These are phyloP conservation scores for Erigeron philadelphicus DNA, from an alignment of 140 eudicot species.

Conservation along the genomic window DNA sequence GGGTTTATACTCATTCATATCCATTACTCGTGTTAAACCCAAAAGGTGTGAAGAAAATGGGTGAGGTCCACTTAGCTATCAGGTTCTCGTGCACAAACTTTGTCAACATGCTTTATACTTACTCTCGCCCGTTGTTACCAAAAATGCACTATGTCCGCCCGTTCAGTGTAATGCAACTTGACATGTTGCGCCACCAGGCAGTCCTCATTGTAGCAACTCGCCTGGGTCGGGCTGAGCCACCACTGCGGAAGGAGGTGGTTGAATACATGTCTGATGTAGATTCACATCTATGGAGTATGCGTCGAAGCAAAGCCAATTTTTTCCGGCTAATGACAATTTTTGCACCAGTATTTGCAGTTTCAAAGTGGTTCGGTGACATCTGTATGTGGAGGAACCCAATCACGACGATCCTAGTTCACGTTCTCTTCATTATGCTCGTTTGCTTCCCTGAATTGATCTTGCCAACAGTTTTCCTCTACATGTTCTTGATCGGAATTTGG, in stretches of 20 bases:
- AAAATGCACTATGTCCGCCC: conserved; percentile 87
- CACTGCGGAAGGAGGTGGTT: conserved; percentile 73
- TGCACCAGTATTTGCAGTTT: conserved; percentile 58
- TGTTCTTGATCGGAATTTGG: conserved; percentile 87
- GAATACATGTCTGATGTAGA: conserved; percentile 93
- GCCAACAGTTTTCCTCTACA: conserved; percentile 77
- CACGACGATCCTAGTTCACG: conserved; percentile 76
- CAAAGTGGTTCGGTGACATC: conserved; percentile 66
- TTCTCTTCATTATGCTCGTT: conserved; percentile 72
- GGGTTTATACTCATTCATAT: conserved; percentile 79
- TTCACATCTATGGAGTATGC: conserved; percentile 88
- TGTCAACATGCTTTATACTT: conserved; percentile 72
- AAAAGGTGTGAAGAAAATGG: conserved; percentile 85
- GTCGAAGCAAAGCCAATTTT: conserved; percentile 79
- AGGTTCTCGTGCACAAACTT: conserved; percentile 79
- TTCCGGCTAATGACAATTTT: conserved; percentile 76
- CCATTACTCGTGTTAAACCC: conserved; percentile 76
- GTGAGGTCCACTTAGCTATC: conserved; percentile 75
- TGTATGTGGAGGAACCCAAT: conserved; percentile 90
- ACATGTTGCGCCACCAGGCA: conserved; percentile 82
- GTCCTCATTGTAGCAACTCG: conserved; percentile 64
- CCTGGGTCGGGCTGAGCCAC: conserved; percentile 85
- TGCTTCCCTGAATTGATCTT: conserved; percentile 78
- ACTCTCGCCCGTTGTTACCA: conserved; percentile 63
- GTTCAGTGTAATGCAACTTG: conserved; percentile 72